Conservation (phyloP, 1,139 yeast species). For the Yamadazyma aaseri region DNA sequence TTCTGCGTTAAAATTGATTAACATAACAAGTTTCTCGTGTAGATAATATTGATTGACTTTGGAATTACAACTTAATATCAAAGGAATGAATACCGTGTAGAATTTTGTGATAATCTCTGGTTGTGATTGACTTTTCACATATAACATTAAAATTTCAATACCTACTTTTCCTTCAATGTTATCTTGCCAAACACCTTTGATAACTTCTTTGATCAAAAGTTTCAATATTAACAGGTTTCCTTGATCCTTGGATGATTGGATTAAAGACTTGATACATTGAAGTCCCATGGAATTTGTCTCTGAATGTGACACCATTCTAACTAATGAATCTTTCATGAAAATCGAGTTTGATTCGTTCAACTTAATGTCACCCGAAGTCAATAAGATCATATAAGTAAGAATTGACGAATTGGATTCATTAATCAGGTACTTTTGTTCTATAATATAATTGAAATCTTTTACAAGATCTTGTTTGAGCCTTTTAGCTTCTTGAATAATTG, state of each 20-base stretch:
- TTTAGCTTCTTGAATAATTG: slow-evolving; percentile 35
- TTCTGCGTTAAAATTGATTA: slow-evolving; percentile 49
- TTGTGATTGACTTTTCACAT: slow-evolving; percentile 35
- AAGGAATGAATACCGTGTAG: slow-evolving; percentile 48
- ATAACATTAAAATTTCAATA: slow-evolving; percentile 54
- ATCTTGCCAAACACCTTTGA: slow-evolving; percentile 9
- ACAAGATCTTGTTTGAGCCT: slow-evolving; percentile 29
- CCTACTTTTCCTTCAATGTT: slow-evolving; percentile 38
- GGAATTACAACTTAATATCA: slow-evolving; percentile 41
- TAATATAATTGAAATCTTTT: slow-evolving; percentile 35
- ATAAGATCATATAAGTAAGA: slow-evolving; percentile 57
- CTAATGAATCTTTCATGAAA: slow-evolving; percentile 28
- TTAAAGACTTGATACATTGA: slow-evolving; percentile 58
- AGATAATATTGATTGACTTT: slow-evolving; percentile 36
- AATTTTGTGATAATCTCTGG: slow-evolving; percentile 29
- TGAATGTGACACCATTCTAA: slow-evolving; percentile 30
- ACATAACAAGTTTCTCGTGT: slow-evolving; percentile 49
- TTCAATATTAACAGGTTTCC: slow-evolving; percentile 27
- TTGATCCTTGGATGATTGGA: slow-evolving; percentile 32
- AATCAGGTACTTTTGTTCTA: slow-evolving; percentile 28
- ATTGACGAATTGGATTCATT: slow-evolving; percentile 41
- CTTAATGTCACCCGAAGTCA: slow-evolving; percentile 51
- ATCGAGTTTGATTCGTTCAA: slow-evolving; percentile 36
- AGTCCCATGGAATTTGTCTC: slow-evolving; percentile 46
- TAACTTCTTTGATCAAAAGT: slow-evolving; percentile 17